A percentile compares a stretch with the other conserved stretches of the same genome.
These are phyloP conservation scores for Cicer chorassanicum DNA, from an alignment of 306 rosid genomes.

Conservation along the genomic window DNA sequence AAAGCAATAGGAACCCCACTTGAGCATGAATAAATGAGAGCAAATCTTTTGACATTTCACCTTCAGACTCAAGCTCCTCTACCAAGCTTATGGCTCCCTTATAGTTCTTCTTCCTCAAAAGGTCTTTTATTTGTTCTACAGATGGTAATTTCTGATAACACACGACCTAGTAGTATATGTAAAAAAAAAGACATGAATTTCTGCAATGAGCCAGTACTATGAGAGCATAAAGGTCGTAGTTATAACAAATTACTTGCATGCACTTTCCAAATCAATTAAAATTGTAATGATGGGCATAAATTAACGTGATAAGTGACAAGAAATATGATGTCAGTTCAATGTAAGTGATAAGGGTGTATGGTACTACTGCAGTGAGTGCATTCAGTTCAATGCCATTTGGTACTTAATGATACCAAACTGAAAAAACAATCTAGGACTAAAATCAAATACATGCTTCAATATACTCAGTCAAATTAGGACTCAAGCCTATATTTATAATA, in stretches of 20 bases:
- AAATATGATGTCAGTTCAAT: not conserved
- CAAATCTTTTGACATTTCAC: slow-evolving; percentile 85
- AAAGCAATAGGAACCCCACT: slow-evolving; percentile 95
- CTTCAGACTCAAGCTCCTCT: slow-evolving; percentile 91
- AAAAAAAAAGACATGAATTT: slow-evolving; percentile 33
- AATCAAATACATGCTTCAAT: slow-evolving; percentile 29
- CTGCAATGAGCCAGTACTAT: slow-evolving; percentile 20
- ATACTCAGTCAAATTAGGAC: slow-evolving; percentile 3
- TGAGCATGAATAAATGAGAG: slow-evolving; percentile 96
- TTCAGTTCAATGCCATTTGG: slow-evolving; percentile 22
- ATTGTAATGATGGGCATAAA: slow-evolving; percentile 22
- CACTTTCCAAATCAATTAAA: slow-evolving; percentile 32
- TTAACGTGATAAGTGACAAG: slow-evolving; percentile 2
- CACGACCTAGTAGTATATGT: slow-evolving; percentile 63
- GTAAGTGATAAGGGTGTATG: not conserved
- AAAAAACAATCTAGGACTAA: slow-evolving; percentile 12
- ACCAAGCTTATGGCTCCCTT: slow-evolving; percentile 86
- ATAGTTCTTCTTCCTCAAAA: slow-evolving; percentile 83
- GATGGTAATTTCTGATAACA: slow-evolving; percentile 81
- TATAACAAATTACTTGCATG: slow-evolving; percentile 13
- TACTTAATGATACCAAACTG: slow-evolving; percentile 21
- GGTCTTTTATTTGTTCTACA: slow-evolving; percentile 91
- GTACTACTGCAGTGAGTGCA: not conserved
- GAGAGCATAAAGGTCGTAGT: not conserved
- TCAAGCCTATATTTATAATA: slow-evolving; percentile 8